These are phyloP conservation scores for Quercus berberidifolia DNA, from an alignment of 306 rosid genomes.

Conservation along the genomic window DNA sequence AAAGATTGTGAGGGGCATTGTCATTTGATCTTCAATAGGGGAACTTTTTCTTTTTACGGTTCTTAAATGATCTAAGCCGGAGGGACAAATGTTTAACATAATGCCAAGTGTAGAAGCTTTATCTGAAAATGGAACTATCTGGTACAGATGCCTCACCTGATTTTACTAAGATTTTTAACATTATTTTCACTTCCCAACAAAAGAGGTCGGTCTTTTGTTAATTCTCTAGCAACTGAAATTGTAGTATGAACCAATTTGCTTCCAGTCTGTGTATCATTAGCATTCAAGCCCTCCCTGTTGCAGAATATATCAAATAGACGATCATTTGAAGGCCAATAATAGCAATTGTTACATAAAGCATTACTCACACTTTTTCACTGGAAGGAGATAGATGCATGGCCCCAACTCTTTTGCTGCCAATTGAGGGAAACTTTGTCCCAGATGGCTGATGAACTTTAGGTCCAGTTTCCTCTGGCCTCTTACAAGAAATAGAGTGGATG, in stretches of 20 bases:
- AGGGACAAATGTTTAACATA: background rate
- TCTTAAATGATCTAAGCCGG: background rate
- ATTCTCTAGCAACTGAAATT: conserved; percentile 30
- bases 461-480: conserved; percentile 26
- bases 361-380: conserved; percentile 40
- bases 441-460: conserved; percentile 32
- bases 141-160: conserved; percentile 31
- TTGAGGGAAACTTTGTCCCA: conserved; percentile 33
- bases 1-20: conserved; percentile 28
- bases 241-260: conserved; percentile 29
- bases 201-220: conserved; percentile 25
- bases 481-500: conserved; percentile 25
- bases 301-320: conserved; percentile 24
- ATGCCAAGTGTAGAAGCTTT: conserved; percentile 10
- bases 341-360: conserved; percentile 17
- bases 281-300: conserved; percentile 39
- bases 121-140: background rate
- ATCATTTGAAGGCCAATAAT: conserved; percentile 16
- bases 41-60: background rate
- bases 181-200: conserved; percentile 36
- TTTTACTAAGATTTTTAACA: conserved; percentile 24
- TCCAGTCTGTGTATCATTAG: conserved; percentile 36
- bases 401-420: conserved; percentile 33
- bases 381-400: conserved; percentile 28
- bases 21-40: background rate